Base-by-base conservation (phyloP, 331 rosid species). In the Malus hybrid region DNA sequence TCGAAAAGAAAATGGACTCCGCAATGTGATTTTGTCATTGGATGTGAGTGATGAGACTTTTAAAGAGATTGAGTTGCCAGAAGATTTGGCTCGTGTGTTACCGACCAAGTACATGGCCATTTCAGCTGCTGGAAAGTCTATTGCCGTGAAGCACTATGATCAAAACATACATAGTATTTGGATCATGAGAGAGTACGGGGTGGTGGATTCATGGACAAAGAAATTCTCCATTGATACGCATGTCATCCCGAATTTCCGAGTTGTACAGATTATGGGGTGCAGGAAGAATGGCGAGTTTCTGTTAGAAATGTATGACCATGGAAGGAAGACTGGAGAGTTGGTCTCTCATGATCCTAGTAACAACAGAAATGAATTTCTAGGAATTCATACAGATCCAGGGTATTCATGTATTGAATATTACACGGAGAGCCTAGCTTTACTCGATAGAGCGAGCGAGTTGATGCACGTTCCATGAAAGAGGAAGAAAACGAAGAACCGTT, bases 161-260 rank as follows among this genome's bases (percentile, higher is more conserved):
- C 28, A 4, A 27, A 24, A 48, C 13, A 13, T 9, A 6, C 46
- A 1, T 18, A 48, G 31, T 64, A 5, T 64, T 2, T 74, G 78
- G 78, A 62, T 44, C 28, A 74, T 74, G 71, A 44, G 15, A 28
- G 71, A 74, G 50, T 74, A 74, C 64, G 64, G 64, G 28, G 78
- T 44, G 5, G 70, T 50, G 6, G 50, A 64, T 74, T 31, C 78
- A 46, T 74, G 78, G 64, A 65, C 15, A 63, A 48, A 74, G 63
- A 44, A 31, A 7, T 31, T 63, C 62, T 19, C 48, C 3, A 6
- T 74, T 18, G 78, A 46, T 28, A 5, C 50, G 7, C 16, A 42
- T 44, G 50, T 44, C 22, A 48, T 14, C 16, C 71, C 52, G 1
- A 65, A 64, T n/a, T 74, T 48, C 4, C 15, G 7, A 55, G 50